Evolutionary conservation across 1,284 basidiomycete species (phyloP).

Genomic region (Wallemia mellicola): DNA sequence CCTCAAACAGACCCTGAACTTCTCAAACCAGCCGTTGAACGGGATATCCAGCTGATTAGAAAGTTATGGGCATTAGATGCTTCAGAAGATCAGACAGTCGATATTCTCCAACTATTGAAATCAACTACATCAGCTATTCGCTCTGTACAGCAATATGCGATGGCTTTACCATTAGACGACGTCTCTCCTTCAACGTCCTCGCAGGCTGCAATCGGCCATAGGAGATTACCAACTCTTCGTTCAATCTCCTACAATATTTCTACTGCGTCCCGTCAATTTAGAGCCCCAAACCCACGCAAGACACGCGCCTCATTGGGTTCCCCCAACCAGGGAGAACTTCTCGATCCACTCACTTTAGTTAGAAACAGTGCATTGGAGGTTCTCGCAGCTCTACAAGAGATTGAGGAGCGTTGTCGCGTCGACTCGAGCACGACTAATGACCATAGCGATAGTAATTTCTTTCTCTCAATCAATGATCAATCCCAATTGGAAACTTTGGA

Average conservation of each 20-base stretch:
- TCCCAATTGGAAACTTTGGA: not conserved
- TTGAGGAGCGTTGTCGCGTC: conserved; percentile 12
- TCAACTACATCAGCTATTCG: conserved; percentile 44
- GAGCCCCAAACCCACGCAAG: not conserved
- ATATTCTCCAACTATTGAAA: conserved; percentile 35
- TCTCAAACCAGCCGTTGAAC: conserved; percentile 34
- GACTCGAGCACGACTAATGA: conserved; percentile 15
- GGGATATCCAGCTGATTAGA: conserved; percentile 31
- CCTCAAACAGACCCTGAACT: conserved; percentile 36
- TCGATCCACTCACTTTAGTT: conserved; percentile 32
- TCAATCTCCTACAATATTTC: conserved; percentile 2
- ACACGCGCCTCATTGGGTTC: conserved; percentile 5
- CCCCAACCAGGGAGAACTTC: not conserved
- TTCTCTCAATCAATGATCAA: not conserved
- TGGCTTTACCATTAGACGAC: conserved; percentile 39
- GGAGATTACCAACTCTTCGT: conserved; percentile 15
- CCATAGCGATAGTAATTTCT: not conserved
- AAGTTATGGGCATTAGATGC: conserved; percentile 10
- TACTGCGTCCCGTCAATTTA: not conserved
- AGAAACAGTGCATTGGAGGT: conserved; percentile 43
- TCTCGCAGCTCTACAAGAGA: conserved; percentile 32
- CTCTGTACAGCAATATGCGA: conserved; percentile 43
- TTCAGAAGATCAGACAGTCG: conserved; percentile 9
- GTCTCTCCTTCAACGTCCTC: conserved; percentile 17
- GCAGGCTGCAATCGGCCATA: conserved; percentile 19